These are phyloP conservation scores for Ceratonia siliqua DNA, from an alignment of 306 rosid genomes.

Conservation along the genomic window DNA sequence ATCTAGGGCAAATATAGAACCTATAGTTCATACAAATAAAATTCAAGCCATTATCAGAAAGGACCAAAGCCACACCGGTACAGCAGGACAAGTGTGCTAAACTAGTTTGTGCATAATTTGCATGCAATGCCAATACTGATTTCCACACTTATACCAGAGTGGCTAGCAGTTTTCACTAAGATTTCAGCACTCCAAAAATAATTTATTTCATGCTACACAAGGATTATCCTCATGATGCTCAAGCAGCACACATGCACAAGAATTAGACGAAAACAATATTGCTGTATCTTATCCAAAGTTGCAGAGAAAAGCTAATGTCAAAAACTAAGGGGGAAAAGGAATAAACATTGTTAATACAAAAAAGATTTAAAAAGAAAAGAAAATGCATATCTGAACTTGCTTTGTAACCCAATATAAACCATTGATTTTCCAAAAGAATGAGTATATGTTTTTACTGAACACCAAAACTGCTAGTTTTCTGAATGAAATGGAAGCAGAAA, in stretches of 20 bases:
- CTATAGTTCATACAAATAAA: neutral
- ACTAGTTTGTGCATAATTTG: neutral
- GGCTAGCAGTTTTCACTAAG: neutral
- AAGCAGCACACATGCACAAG: conserved; percentile 17
- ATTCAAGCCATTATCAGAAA: neutral
- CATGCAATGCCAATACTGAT: neutral
- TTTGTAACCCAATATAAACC: neutral
- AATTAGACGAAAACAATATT: neutral
- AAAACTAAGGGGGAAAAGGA: neutral
- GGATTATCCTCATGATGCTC: conserved; percentile 14
- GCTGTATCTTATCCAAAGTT: neutral
- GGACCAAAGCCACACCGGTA: neutral
- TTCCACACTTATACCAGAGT: neutral
- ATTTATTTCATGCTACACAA: conserved; percentile 7
- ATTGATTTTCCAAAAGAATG: neutral
- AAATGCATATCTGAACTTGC: neutral
- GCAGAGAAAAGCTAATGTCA: neutral
- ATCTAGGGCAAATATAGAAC: neutral
- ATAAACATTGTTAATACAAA: neutral
- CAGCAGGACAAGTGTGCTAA: neutral
- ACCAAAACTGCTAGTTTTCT: neutral
- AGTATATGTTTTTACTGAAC: neutral
- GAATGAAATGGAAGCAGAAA: neutral
- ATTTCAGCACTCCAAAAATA: conserved; percentile 2
- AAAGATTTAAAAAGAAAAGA: neutral